These are phyloP conservation scores for Ustanciosporium gigantosporum DNA, from an alignment of 1,284 basidiomycete species.

Conservation along the genomic window DNA sequence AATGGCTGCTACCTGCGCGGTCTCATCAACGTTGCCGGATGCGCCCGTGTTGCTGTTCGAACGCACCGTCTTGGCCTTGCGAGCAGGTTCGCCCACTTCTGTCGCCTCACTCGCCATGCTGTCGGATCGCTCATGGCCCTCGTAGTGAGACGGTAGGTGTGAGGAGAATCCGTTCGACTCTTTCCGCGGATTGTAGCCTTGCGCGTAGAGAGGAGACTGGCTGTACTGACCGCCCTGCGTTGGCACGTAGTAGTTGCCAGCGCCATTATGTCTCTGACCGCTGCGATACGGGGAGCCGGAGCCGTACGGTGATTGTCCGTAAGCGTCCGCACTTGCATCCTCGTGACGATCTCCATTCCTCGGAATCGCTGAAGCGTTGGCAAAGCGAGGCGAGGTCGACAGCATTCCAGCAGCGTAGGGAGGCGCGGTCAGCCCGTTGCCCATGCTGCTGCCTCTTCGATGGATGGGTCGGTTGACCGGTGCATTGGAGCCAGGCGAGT, in stretches of 20 bases:
- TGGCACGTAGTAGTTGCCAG: slow-evolving; percentile 26
- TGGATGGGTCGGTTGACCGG: slow-evolving; percentile 36
- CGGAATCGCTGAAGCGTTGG: slow-evolving; percentile 7
- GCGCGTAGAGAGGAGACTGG: slow-evolving; percentile 32
- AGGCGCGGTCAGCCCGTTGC: slow-evolving; percentile 40
- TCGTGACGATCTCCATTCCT: slow-evolving; percentile 6
- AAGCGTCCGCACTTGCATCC: slow-evolving; percentile 10
- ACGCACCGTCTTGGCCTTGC: slow-evolving; percentile 5
- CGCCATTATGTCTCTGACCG: slow-evolving; percentile 17
- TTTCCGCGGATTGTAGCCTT: slow-evolving; percentile 23
- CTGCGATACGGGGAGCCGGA: slow-evolving; percentile 25
- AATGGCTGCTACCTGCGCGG: slow-evolving; percentile 55
- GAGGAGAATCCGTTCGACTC: slow-evolving; percentile 25
- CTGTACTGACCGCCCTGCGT: slow-evolving; percentile 28
- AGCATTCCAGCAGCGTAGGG: slow-evolving; percentile 26
- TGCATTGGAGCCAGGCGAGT: slow-evolving; percentile 43
- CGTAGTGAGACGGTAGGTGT: slow-evolving; percentile 32
- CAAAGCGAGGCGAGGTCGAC: slow-evolving; percentile 36
- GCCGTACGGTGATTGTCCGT: slow-evolving; percentile 30
- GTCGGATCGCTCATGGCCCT: slow-evolving; percentile 40
- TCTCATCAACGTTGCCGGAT: slow-evolving; percentile 46
- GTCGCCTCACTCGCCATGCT: slow-evolving; percentile 41
- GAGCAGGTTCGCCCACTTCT: slow-evolving; percentile 25
- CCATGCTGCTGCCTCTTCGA: slow-evolving; percentile 38
- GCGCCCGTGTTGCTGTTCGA: slow-evolving; percentile 34